A percentile compares a stretch with the other conserved stretches of the same genome.
Evolutionary conservation across 2,329 filamentous ascomycete species (phyloP).

Genomic region (Claviceps cyperi): DNA sequence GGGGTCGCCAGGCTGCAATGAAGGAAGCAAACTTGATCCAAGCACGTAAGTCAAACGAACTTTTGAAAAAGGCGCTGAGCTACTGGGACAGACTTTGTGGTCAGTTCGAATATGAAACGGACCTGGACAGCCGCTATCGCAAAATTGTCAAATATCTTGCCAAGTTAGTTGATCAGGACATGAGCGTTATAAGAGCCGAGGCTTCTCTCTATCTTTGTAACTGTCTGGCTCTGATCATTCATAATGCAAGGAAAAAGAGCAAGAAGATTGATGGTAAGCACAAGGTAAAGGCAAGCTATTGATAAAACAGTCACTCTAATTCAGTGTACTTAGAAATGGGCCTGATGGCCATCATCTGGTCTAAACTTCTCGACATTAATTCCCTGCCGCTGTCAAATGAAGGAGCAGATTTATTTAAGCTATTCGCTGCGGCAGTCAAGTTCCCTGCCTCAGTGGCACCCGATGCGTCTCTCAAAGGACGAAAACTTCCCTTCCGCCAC

Average conservation of each 20-base stretch:
- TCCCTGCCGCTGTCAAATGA: not conserved
- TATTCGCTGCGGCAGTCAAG: not conserved
- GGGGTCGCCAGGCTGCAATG: slow-evolving; percentile 24
- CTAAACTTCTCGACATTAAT: not conserved
- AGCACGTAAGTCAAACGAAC: slow-evolving; percentile 15
- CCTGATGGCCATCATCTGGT: not conserved
- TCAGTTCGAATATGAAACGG: slow-evolving; percentile 30
- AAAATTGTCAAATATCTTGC: not conserved
- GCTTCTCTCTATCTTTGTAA: slow-evolving; percentile 20
- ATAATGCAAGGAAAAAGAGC: not conserved
- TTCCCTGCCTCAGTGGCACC: not conserved
- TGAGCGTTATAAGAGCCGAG: not conserved
- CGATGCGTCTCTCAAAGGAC: not conserved
- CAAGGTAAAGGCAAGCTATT: not conserved
- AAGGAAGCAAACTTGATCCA: slow-evolving; percentile 20
- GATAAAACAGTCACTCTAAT: not conserved
- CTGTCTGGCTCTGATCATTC: slow-evolving; percentile 10
- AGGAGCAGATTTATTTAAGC: not conserved
- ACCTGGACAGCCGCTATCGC: slow-evolving; percentile 26
- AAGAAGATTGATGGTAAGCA: not conserved
- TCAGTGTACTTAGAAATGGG: not conserved
- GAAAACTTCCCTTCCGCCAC: not conserved
- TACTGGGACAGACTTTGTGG: slow-evolving; percentile 15
- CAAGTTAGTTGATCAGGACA: not conserved
- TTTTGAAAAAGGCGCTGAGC: not conserved